Evolutionary conservation across 176 grass and related monocot species (phyloP), one percentile per base, ranked within the genome.

Genomic region (Echinochloa phyllopogon): DNA sequence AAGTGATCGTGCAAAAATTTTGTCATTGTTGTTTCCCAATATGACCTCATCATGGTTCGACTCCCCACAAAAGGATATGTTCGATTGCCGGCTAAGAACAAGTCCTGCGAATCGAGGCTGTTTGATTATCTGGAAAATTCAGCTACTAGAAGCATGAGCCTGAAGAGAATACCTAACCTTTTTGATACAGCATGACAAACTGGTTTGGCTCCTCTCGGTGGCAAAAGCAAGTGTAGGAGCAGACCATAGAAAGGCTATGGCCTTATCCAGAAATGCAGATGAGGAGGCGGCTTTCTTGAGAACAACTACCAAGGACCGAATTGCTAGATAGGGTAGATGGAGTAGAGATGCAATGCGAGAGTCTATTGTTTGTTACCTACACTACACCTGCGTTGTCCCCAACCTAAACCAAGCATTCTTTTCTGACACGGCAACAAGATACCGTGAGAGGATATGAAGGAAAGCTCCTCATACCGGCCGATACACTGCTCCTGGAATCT

Each of bases 231-330:
- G 78, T 0, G 42, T 72, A 37, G 37, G 57, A 82, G 71, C 76
- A 86, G 78, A 55, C 40, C 88, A 66, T 73, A 57, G 21, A 90
- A 86, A 83, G 79, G 58, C 73, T 67, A 51, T 60, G n/a, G 67
- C 59, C 84, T 83, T 86, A 86, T 83, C 84, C 84, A 50, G 43
- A 86, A 86, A 51, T 49, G 58, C 2, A 17, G 74, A 86, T 78
- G 41, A 86, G 72, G 74, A 40, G 48, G 65, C 17, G 65, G n/a
- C 48, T 45, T 65, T 80, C 68, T 65, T 76, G 64, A 45, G 73
- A 82, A 86, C 78, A 71, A 86, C 56, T 29, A 55, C 71, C 45
- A 48, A 44, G 4, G 37, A 9, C 72, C 73, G 57, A 16, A 43
- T 65, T 64, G 27, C 15, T 79, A 17, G 62, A 39, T 37, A 38